A percentile compares a stretch with the other conserved stretches of the same genome.
Conservation (phyloP, 1,139 yeast species). For the Pneumocystis canis region DNA sequence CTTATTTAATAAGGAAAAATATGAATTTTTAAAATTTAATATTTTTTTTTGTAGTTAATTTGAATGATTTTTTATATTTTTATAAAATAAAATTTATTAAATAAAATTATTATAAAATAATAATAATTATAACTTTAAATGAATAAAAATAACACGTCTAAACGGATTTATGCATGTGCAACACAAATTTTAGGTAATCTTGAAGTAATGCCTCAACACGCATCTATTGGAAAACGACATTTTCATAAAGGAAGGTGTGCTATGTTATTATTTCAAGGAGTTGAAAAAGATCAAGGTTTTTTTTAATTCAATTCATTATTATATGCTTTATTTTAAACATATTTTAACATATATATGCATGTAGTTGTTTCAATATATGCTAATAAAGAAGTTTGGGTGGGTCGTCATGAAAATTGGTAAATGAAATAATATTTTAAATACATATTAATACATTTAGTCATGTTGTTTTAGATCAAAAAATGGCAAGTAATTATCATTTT, state of each 20-base stretch:
- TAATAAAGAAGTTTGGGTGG: not conserved
- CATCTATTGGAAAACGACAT: not conserved
- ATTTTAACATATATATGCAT: not conserved
- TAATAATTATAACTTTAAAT: no score
- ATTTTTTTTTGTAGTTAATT: no score
- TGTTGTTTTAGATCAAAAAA: constrained; percentile 1
- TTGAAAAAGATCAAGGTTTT: not conserved
- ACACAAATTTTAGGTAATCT: not conserved
- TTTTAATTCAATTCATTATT: no score
- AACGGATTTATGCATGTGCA: not conserved
- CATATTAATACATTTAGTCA: not conserved
- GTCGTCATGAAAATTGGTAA: not conserved
- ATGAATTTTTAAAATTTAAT: no score
- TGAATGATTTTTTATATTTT: no score
- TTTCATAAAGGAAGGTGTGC: constrained; percentile 1
- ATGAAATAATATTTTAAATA: not conserved
- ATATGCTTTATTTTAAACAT: not conserved
- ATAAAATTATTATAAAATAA: no score
- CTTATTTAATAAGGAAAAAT: no score
- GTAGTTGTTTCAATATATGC: not conserved
- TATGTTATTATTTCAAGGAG: not conserved
- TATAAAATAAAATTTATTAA: no score
- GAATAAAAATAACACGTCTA: not conserved
- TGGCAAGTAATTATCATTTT: constrained; percentile 6
- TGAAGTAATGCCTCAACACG: not conserved